Evolutionary conservation across 2,329 filamentous ascomycete genomes (phyloP).

Genomic region (Diaporthe batatas): DNA sequence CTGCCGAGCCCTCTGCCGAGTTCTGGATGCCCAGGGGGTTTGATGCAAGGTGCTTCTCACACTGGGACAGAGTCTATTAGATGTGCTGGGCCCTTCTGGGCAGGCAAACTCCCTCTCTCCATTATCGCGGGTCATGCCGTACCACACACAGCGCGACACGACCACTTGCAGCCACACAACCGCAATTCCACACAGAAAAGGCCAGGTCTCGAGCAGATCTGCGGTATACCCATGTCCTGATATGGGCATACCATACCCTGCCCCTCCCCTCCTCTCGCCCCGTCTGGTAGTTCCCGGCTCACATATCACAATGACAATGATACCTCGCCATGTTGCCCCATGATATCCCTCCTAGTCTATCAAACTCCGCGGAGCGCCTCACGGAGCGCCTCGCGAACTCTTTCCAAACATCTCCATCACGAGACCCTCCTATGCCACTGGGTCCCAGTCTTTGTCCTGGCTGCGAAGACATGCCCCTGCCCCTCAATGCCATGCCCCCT

Average conservation of each 20-base stretch:
- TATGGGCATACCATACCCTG: not conserved
- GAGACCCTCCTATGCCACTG: not conserved
- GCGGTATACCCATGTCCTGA: slow-evolving; percentile 5
- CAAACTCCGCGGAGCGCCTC: slow-evolving; percentile 10
- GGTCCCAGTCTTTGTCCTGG: not conserved
- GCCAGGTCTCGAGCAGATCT: slow-evolving; percentile 24
- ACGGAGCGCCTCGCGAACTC: slow-evolving; percentile 20
- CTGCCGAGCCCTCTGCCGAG: not conserved
- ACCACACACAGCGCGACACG: slow-evolving; percentile 27
- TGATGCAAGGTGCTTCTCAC: slow-evolving; percentile 30
- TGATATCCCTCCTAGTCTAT: slow-evolving; percentile 4
- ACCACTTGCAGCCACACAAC: slow-evolving; percentile 16
- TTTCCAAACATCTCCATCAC: slow-evolving; percentile 1
- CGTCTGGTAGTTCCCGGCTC: slow-evolving; percentile 1
- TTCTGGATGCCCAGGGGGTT: slow-evolving; percentile 4
- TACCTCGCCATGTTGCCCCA: not conserved
- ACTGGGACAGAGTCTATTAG: not conserved
- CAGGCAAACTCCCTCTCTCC: not conserved
- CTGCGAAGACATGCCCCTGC: not conserved
- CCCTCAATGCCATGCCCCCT: not conserved
- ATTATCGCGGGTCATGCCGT: slow-evolving; percentile 20
- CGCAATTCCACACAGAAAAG: not conserved
- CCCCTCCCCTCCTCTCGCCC: slow-evolving; percentile 23
- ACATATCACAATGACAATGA: slow-evolving; percentile 23
- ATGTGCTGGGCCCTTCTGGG: not conserved